Percentiles rank a stretch among this genome's conserved stretches.
Conservation (phyloP, 106 monocot species). For the Phalaenopsis equestris region DNA sequence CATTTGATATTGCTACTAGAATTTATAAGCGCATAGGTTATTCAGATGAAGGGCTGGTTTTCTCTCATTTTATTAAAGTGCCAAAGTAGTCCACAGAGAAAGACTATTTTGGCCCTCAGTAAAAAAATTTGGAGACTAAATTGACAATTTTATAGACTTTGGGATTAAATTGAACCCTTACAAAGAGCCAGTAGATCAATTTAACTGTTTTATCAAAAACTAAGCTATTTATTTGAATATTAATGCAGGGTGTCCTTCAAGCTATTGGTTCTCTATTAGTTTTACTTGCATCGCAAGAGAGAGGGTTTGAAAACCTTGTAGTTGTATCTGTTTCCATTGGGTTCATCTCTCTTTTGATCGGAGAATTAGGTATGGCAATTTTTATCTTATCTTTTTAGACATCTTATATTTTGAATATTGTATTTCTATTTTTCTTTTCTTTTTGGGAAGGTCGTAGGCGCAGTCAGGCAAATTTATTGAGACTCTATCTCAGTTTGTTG, state of each 20-base stretch:
- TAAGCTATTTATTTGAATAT: background rate
- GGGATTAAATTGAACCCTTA: no score
- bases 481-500: conserved; percentile 40
- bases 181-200: no score
- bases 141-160: no score
- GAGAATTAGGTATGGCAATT: conserved; percentile 52
- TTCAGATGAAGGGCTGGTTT: background rate
- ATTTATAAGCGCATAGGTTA: background rate
- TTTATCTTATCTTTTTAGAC: background rate
- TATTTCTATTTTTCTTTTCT: background rate
- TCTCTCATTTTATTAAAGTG: background rate
- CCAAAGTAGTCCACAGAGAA: background rate
- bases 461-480: conserved; percentile 33
- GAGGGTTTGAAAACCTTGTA: conserved; percentile 19
- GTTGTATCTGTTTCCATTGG: conserved; percentile 36
- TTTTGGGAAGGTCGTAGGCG: conserved; percentile 40
- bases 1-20: background rate
- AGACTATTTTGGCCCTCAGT: background rate
- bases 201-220: background rate
- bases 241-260: conserved; percentile 36
- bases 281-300: conserved; percentile 19
- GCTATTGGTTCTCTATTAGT: conserved; percentile 20
- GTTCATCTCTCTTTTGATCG: conserved; percentile 46
- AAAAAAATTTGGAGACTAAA: no score
- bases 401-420: background rate